phyloP scores from a whole-genome alignment of 2,329 filamentous ascomycete genomes.

The Aspergillus brasiliensis region DNA sequence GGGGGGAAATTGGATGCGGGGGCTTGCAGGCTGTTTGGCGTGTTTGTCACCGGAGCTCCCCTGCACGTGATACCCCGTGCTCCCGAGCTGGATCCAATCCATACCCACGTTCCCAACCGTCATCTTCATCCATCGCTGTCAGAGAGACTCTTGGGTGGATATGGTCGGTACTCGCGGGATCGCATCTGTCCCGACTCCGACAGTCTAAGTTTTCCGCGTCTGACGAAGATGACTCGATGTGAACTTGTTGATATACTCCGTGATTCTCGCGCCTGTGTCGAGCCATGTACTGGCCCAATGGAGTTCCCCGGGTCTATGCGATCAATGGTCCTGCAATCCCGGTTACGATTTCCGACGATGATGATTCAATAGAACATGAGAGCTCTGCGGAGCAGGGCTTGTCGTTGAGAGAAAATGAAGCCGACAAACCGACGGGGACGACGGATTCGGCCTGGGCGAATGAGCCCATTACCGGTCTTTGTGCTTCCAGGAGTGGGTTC shows the following conservation, averaged over 20 bases:
- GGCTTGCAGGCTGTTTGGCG: slow-evolving; percentile 20
- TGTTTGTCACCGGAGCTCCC: slow-evolving; percentile 15
- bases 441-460: slow-evolving; percentile 48
- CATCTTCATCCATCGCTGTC: slow-evolving; percentile 5
- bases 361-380: slow-evolving; percentile 21
- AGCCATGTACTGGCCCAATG: slow-evolving; percentile 55
- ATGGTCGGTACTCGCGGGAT: slow-evolving; percentile 27
- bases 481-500: slow-evolving; percentile 76
- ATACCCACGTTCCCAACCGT: slow-evolving; percentile 8
- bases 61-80: slow-evolving; percentile 21
- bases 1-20: slow-evolving; percentile 23
- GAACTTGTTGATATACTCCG: slow-evolving; percentile 30
- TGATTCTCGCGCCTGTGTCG: slow-evolving; percentile 29
- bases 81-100: slow-evolving; percentile 7
- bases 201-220: slow-evolving; percentile 22
- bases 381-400: slow-evolving; percentile 24
- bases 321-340: slow-evolving; percentile 48
- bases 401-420: slow-evolving; percentile 28
- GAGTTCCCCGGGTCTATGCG: slow-evolving; percentile 52
- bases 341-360: slow-evolving; percentile 28
- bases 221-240: slow-evolving; percentile 43
- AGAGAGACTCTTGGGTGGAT: slow-evolving; percentile 15
- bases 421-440: slow-evolving; percentile 28
- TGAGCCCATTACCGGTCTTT: slow-evolving; percentile 72
- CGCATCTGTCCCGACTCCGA: slow-evolving; percentile 23